Percentiles rank a stretch among this genome's conserved stretches.
phyloP scores from a whole-genome alignment of 2,329 filamentous ascomycete genomes.

The Stachybotrys chartarum region DNA sequence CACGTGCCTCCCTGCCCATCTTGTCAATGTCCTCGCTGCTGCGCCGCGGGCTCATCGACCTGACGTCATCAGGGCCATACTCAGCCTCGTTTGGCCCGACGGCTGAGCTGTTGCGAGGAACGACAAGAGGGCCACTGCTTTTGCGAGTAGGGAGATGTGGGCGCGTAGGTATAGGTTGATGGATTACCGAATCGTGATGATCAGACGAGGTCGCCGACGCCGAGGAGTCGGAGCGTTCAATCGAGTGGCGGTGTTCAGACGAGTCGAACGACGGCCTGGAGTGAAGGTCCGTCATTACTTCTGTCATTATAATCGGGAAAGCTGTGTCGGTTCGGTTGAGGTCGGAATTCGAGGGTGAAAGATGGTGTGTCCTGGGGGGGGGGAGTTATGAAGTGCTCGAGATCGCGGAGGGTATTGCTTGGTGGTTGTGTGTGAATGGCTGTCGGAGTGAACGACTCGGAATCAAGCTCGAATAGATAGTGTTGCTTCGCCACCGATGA shows the following conservation, averaged over 20 bases:
- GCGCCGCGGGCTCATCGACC: conserved; percentile 88
- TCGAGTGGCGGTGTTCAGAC: conserved; percentile 20
- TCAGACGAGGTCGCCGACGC: conserved; percentile 24
- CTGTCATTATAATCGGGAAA: conserved; percentile 9
- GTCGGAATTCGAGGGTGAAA: neutral
- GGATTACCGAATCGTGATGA: conserved; percentile 32
- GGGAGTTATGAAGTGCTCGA: neutral
- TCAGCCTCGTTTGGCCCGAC: conserved; percentile 67
- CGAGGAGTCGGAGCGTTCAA: conserved; percentile 31
- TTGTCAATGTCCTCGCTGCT: conserved; percentile 88
- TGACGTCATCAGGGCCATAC: conserved; percentile 79
- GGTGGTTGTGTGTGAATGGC: neutral
- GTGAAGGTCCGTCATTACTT: conserved; percentile 5
- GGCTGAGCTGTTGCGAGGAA: conserved; percentile 67
- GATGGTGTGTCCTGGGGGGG: neutral
- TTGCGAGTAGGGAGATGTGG: conserved; percentile 67
- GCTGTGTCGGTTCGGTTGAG: neutral
- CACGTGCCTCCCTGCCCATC: conserved; percentile 74
- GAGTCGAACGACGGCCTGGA: conserved; percentile 14
- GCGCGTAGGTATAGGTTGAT: conserved; percentile 47
- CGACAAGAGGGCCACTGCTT: conserved; percentile 75
- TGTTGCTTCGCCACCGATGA: neutral
- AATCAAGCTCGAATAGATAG: neutral
- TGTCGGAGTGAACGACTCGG: neutral
- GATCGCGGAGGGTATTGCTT: neutral